Evolutionary conservation across 2,329 filamentous ascomycete genomes (phyloP).

Genomic region (Fusarium chlamydosporum): DNA sequence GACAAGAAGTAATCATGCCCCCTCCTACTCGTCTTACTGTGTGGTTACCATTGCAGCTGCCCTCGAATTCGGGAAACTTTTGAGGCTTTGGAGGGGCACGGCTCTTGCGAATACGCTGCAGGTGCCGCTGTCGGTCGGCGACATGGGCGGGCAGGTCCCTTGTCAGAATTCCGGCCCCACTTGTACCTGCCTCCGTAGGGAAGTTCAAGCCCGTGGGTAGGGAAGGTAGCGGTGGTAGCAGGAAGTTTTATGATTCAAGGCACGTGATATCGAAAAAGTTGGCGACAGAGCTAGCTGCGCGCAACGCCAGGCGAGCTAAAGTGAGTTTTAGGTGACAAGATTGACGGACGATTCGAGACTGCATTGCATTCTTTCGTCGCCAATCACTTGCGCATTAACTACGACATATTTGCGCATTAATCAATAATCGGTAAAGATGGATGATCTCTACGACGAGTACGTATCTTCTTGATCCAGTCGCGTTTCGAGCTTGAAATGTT

Average conservation of each 20-base stretch:
- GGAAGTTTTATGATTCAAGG: constrained; percentile 19
- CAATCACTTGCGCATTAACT: constrained; percentile 34
- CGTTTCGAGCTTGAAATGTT: constrained; percentile 27
- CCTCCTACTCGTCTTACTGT: constrained; percentile 13
- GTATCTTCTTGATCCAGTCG: constrained; percentile 17
- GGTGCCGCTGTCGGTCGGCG: constrained; percentile 45
- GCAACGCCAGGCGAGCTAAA: constrained; percentile 38
- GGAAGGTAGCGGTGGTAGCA: too few species aligned
- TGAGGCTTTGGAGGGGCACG: constrained; percentile 46
- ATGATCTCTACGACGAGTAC: constrained; percentile 97
- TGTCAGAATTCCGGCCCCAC: constrained; percentile 41
- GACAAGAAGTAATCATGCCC: constrained; percentile 21
- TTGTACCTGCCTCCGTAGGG: constrained; percentile 36
- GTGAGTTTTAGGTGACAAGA: constrained; percentile 39
- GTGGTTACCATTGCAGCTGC: constrained; percentile 15
- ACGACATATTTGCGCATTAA: constrained; percentile 31
- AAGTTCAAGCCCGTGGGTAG: too few species aligned
- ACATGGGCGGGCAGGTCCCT: constrained; percentile 12
- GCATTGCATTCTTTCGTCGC: constrained; percentile 40
- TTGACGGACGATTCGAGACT: constrained; percentile 44
- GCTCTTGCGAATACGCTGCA: constrained; percentile 42
- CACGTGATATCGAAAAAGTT: constrained; percentile 53
- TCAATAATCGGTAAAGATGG: constrained; percentile 69
- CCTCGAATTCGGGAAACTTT: constrained; percentile 39
- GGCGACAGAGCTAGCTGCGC: constrained; percentile 43